A percentile compares a stretch with the other conserved stretches of the same genome.
phyloP scores from a whole-genome alignment of 306 rosid genomes.

The Casuarina cunninghamiana region DNA sequence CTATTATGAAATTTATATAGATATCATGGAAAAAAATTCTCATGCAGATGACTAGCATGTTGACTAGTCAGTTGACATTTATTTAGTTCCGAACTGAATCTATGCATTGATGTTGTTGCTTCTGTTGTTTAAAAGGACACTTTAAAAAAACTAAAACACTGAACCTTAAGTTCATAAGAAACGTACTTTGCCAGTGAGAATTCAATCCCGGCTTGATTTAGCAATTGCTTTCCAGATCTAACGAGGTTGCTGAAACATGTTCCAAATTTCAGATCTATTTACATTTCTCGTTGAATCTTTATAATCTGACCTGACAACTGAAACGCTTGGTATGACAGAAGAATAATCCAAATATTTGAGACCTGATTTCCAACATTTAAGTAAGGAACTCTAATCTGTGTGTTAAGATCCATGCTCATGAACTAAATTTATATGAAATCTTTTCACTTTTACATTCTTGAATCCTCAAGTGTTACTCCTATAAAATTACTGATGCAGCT shows the following conservation, averaged over 20 bases:
- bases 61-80: neutral
- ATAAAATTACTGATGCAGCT: neutral
- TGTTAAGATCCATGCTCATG: no score
- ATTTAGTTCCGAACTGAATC: neutral
- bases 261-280: no score
- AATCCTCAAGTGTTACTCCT: neutral
- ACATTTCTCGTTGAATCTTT: no score
- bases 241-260: neutral
- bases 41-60: neutral
- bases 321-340: neutral
- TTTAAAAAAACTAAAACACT: neutral
- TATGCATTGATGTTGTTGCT: neutral
- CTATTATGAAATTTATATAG: no score
- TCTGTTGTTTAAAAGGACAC: neutral
- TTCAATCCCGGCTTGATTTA: no score
- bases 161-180: neutral
- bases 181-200: neutral
- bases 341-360: no score
- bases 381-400: no score
- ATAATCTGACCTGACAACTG: neutral
- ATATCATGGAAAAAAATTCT: no score
- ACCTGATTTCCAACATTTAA: no score
- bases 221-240: neutral
- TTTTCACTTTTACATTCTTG: neutral
- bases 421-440: neutral